Conservation (phyloP, 371 early-diverging fungal genomes). For the Mortierella sp. region DNA sequence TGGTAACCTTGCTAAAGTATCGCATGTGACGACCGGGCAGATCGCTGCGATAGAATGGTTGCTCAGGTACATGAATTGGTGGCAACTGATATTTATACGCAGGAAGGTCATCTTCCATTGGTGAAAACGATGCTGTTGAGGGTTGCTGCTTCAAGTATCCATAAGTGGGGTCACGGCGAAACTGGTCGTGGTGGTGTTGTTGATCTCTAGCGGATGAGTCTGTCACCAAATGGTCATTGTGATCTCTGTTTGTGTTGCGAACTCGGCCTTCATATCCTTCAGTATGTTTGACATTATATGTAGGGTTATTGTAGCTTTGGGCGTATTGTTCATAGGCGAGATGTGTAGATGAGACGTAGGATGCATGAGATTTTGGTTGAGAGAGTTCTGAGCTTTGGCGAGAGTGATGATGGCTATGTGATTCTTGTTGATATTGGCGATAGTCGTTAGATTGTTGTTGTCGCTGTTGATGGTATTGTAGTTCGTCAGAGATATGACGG, state of each 20-base stretch:
- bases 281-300: slow-evolving; percentile 35
- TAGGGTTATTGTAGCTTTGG: slow-evolving; percentile 15
- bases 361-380: background rate
- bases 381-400: background rate
- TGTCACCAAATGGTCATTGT: slow-evolving; percentile 48
- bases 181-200: slow-evolving; percentile 43
- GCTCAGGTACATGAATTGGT: slow-evolving; percentile 47
- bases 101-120: slow-evolving; percentile 15
- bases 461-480: slow-evolving; percentile 3
- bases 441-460: slow-evolving; percentile 7
- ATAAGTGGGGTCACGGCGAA: slow-evolving; percentile 34
- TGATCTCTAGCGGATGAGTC: slow-evolving; percentile 37
- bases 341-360: background rate
- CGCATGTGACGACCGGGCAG: slow-evolving; percentile 54
- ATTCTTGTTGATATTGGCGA: slow-evolving; percentile 6
- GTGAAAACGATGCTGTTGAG: background rate
- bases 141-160: slow-evolving; percentile 22
- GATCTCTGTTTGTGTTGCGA: slow-evolving; percentile 45
- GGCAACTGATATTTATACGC: slow-evolving; percentile 38
- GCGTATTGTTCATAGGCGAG: slow-evolving; percentile 24
- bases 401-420: slow-evolving; percentile 7
- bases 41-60: slow-evolving; percentile 51
- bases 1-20: slow-evolving; percentile 50
- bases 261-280: slow-evolving; percentile 48
- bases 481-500: slow-evolving; percentile 12